These are phyloP conservation scores for Aquilaria yunnanensis DNA, from an alignment of 345 rosid genomes.

Conservation along the genomic window DNA sequence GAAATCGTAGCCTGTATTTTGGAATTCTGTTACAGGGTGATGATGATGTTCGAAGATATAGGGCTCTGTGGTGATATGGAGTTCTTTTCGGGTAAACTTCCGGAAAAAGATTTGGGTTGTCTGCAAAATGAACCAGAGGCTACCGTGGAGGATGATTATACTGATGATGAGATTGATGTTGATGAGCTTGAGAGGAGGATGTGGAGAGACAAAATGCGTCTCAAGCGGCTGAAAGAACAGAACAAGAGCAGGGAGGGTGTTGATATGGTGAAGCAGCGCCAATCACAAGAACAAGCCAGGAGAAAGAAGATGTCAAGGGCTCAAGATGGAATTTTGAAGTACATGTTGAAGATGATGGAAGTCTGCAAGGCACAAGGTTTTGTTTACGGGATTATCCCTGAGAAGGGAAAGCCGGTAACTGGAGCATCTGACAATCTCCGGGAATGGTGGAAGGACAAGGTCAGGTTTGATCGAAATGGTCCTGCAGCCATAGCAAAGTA, in stretches of 20 bases:
- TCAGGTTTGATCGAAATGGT: constrained; percentile 89
- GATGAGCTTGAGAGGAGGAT: constrained; percentile 82
- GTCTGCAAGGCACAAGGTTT: constrained; percentile 88
- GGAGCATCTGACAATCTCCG: constrained; percentile 91
- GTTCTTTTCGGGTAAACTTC: constrained; percentile 43
- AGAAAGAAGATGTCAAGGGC: constrained; percentile 67
- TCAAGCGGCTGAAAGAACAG: constrained; percentile 70
- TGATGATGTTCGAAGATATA: constrained; percentile 73
- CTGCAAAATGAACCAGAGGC: constrained; percentile 53
- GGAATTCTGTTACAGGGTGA: not conserved
- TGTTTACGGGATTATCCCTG: constrained; percentile 82
- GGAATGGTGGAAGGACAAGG: constrained; percentile 98
- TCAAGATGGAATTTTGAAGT: constrained; percentile 74
- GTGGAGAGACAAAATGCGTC: constrained; percentile 74
- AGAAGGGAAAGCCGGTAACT: constrained; percentile 81
- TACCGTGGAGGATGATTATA: constrained; percentile 39
- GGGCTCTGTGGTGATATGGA: constrained; percentile 79
- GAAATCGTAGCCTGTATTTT: not conserved
- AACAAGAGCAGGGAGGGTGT: constrained; percentile 36
- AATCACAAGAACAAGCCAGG: constrained; percentile 61
- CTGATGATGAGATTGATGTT: constrained; percentile 65
- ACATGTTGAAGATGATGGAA: constrained; percentile 89
- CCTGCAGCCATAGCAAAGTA: constrained; percentile 84
- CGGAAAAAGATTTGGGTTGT: constrained; percentile 33
- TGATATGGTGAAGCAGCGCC: constrained; percentile 47